Conservation (phyloP, 768 basidiomycete species). For the Tephrocybe sp. region DNA sequence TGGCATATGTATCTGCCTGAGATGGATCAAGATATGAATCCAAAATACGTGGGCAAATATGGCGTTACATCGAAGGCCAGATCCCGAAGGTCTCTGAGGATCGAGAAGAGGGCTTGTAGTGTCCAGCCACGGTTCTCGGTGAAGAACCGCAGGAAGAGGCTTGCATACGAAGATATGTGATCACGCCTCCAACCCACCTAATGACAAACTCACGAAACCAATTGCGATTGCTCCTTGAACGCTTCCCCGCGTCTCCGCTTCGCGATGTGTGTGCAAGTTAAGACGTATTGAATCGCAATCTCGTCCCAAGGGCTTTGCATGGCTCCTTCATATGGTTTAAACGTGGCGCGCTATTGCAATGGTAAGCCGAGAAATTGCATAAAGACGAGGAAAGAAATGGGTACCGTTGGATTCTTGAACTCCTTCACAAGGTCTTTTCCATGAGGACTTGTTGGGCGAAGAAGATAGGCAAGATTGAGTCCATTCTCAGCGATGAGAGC, state of each 20-base stretch:
- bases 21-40: neutral
- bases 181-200: neutral
- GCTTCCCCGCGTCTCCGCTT: slow-evolving; percentile 68
- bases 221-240: slow-evolving; percentile 75
- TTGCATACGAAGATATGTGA: slow-evolving; percentile 23
- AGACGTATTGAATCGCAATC: slow-evolving; percentile 78
- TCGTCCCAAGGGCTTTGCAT: slow-evolving; percentile 83
- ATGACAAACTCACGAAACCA: slow-evolving; percentile 64
- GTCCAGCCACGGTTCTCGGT: slow-evolving; percentile 85
- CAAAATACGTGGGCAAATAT: neutral
- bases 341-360: slow-evolving; percentile 35
- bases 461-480: slow-evolving; percentile 66
- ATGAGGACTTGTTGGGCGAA: slow-evolving; percentile 74
- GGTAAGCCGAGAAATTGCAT: neutral
- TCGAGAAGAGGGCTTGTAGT: slow-evolving; percentile 76
- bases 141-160: slow-evolving; percentile 77
- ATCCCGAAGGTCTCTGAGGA: slow-evolving; percentile 78
- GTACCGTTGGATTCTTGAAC: slow-evolving; percentile 55
- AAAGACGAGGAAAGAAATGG: slow-evolving; percentile 12
- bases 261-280: slow-evolving; percentile 69
- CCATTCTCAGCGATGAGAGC: slow-evolving; percentile 64
- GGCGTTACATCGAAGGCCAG: slow-evolving; percentile 75
- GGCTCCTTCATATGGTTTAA: slow-evolving; percentile 54
- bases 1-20: slow-evolving; percentile 64
- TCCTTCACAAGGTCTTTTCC: slow-evolving; percentile 75